These are phyloP conservation scores for Apiospora arundinis DNA, from an alignment of 2,329 filamentous ascomycete species.

Conservation along the genomic window DNA sequence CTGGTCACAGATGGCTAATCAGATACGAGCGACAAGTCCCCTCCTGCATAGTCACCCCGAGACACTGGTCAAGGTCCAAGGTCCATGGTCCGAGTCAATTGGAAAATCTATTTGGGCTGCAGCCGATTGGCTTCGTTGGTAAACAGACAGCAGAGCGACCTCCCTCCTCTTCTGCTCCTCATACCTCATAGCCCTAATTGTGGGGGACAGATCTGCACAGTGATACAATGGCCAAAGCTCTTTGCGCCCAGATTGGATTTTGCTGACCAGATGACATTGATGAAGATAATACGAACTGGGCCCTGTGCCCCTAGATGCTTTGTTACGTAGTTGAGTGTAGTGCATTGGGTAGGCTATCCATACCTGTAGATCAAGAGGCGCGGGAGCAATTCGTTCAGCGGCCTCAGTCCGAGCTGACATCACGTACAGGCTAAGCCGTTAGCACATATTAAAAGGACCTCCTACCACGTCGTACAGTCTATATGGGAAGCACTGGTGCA, in stretches of 20 bases:
- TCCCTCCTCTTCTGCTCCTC: neutral
- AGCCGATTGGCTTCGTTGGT: neutral
- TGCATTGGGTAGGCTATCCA: neutral
- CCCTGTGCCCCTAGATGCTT: neutral
- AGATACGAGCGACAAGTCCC: neutral
- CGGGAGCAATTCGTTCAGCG: constrained; percentile 1
- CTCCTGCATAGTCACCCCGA: constrained; percentile 1
- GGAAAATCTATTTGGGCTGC: neutral
- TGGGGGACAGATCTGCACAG: constrained; percentile 8
- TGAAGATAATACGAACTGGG: constrained; percentile 7
- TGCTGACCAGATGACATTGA: neutral
- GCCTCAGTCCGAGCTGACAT: constrained; percentile 2
- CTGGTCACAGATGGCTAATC: neutral
- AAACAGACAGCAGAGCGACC: neutral
- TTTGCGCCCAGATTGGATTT: neutral
- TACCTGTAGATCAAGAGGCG: neutral
- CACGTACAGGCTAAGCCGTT: neutral
- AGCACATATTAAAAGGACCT: constrained; percentile 5
- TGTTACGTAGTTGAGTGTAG: neutral
- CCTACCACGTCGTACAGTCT: neutral
- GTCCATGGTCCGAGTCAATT: neutral
- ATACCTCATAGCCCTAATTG: constrained; percentile 15
- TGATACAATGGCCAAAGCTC: constrained; percentile 19
- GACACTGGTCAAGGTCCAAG: neutral
- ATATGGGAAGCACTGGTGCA: neutral